These are phyloP conservation scores for Sporothrix pallida DNA, from an alignment of 2,329 filamentous ascomycete genomes.

Conservation along the genomic window DNA sequence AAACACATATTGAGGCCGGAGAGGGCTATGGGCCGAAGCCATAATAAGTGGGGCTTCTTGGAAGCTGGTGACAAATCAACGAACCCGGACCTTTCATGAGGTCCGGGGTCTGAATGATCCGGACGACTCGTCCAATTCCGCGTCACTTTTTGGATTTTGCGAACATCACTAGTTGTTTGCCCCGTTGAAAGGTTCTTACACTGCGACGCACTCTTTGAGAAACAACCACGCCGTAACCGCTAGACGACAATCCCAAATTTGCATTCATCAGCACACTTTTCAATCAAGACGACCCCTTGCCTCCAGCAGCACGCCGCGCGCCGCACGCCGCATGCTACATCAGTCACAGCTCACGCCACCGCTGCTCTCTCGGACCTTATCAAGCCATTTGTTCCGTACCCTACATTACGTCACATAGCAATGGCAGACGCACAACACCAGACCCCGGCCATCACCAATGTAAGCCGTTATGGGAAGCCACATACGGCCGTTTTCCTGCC, in stretches of 20 bases:
- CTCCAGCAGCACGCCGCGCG: neutral
- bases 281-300: neutral
- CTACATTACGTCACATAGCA: neutral
- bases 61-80: conserved; percentile 15
- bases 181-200: neutral
- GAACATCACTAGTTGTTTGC: neutral
- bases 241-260: neutral
- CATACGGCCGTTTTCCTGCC: neutral
- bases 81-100: conserved; percentile 7
- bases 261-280: conserved; percentile 11
- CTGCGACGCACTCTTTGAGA: neutral
- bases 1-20: neutral
- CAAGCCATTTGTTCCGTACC: neutral
- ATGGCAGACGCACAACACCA: conserved; percentile 23
- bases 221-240: neutral
- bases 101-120: neutral
- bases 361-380: neutral
- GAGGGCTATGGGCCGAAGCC: neutral
- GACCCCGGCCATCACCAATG: conserved; percentile 13
- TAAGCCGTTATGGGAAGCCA: neutral
- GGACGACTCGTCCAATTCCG: neutral
- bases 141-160: neutral
- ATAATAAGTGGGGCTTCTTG: conserved; percentile 17
- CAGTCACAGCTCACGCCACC: neutral
- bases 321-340: neutral